Evolutionary conservation across 768 basidiomycete species (phyloP), one percentile per base, ranked within the genome.

Genomic region (Psilocybe sp.): DNA sequence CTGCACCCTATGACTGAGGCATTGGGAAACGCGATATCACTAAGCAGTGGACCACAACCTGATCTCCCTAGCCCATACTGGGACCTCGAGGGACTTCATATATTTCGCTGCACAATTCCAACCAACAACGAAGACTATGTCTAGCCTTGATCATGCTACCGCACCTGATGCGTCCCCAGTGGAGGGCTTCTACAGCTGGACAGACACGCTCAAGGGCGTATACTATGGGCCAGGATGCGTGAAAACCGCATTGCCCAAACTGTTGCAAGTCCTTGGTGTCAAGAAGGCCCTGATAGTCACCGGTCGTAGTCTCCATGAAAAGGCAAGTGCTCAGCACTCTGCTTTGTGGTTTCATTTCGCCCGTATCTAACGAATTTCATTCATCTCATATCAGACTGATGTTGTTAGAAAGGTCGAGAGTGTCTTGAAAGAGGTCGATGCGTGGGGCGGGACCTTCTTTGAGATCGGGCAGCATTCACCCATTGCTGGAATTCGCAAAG

Each of bases 381-480:
- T 40, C 34, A 23, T 15, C 39, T 31, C 13, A 18, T 28, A 20
- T 20, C 38, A 85, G 85, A 87, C 85, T 0, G 79, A 84, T 53
- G 74, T 84, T 5, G 78, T 86, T 8, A 72, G 71, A 56, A 71
- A 69, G 44, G 73, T 87, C 11, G 78, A 83, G 62, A 64, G 53
- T 13, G 71, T 89, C 49, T 68, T 91, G 47, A 79, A 74, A 51
- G 74, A 77, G 44, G 69, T 70, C 51, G 66, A 76, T 51, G 81
- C 82, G n/a, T 84, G 79, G 60, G 85, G 79, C 34, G 79, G 73
- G 2, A 87, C 85, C 6, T 89, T 89, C 68, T 79, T 74, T 50
- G 81, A 86, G 53, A 89, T 90, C 45, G 87, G 85, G 6, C 72
- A 89, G 62, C 86, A 89, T 59, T 70, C 84, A 0, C 88, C 88